A percentile compares a stretch with the other conserved stretches of the same genome.
phyloP scores from a whole-genome alignment of 192 early-diverging fungal species.

The Coemansia sp. region DNA sequence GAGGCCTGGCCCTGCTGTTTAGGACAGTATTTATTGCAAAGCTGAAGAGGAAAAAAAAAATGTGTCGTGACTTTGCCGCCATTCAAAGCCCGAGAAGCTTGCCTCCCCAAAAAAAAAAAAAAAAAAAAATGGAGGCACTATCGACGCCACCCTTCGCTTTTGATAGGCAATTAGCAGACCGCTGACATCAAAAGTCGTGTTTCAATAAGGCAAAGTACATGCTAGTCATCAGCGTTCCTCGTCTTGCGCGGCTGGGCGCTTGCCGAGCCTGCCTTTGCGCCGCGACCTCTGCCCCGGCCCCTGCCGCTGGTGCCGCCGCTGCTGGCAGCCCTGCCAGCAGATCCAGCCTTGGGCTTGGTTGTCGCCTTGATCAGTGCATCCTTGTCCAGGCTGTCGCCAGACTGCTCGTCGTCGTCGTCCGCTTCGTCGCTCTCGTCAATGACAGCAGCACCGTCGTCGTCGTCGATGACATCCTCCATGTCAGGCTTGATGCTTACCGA shows the following conservation, averaged over 20 bases:
- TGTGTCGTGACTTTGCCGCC: no score
- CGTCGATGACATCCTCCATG: conserved; percentile 28
- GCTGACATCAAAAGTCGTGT: no score
- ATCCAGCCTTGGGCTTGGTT: conserved; percentile 1
- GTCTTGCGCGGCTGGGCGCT: conserved; percentile 25
- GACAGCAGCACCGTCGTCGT: conserved; percentile 17
- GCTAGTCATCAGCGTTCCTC: conserved; percentile 22
- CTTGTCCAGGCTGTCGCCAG: conserved; percentile 13
- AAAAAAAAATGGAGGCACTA: no score
- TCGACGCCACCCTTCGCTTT: no score
- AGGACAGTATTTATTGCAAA: no score
- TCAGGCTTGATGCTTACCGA: conserved; percentile 24
- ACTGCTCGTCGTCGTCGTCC: background rate
- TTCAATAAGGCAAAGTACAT: background rate
- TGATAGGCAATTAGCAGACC: no score
- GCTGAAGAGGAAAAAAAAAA: no score
- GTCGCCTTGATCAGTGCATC: conserved; percentile 17
- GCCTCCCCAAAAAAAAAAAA: no score
- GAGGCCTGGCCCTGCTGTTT: no score
- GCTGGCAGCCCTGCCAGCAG: conserved; percentile 1
- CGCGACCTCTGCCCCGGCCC: conserved; percentile 2
- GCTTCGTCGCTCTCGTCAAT: conserved; percentile 6
- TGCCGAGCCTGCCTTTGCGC: conserved; percentile 5
- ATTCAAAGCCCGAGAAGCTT: no score
- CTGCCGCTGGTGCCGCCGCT: background rate